phyloP scores from a whole-genome alignment of 441 rosid species.

The Euphorbia corollata region DNA sequence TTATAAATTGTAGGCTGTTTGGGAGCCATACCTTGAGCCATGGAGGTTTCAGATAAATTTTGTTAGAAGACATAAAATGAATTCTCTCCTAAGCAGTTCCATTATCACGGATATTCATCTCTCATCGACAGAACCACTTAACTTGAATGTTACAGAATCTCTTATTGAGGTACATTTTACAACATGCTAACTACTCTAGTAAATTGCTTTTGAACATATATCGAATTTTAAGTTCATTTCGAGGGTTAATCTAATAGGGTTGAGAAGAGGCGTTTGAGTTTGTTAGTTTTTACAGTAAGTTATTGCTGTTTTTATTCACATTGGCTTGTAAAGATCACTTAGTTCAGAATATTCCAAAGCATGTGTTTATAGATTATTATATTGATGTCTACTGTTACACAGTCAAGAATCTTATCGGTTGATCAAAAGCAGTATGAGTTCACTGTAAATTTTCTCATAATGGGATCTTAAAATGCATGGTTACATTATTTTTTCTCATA shows the following conservation, averaged over 20 bases:
- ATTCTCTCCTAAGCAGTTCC: constrained; percentile 47
- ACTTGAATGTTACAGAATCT: constrained; percentile 72
- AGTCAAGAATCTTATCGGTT: not conserved
- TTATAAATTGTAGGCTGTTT: constrained; percentile 50
- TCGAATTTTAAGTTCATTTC: constrained; percentile 5
- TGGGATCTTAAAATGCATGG: not conserved
- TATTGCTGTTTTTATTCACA: not conserved
- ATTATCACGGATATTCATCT: constrained; percentile 55
- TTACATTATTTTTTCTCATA: not conserved
- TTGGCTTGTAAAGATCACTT: not conserved
- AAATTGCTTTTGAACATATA: not conserved
- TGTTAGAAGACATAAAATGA: constrained; percentile 44
- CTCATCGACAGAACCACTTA: constrained; percentile 55
- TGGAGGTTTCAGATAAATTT: constrained; percentile 66
- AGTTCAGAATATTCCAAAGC: not conserved
- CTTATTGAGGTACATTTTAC: constrained; percentile 61
- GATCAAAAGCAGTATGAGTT: not conserved
- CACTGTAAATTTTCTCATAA: not conserved
- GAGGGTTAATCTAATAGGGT: not conserved
- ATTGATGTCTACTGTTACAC: not conserved
- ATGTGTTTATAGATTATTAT: not conserved
- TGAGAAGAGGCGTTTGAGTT: not conserved
- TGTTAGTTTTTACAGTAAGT: not conserved
- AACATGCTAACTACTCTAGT: constrained; percentile 13
- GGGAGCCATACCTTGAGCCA: constrained; percentile 94